Base-by-base conservation (phyloP, 2,329 filamentous ascomycete genomes). In the Fusarium setosum region DNA sequence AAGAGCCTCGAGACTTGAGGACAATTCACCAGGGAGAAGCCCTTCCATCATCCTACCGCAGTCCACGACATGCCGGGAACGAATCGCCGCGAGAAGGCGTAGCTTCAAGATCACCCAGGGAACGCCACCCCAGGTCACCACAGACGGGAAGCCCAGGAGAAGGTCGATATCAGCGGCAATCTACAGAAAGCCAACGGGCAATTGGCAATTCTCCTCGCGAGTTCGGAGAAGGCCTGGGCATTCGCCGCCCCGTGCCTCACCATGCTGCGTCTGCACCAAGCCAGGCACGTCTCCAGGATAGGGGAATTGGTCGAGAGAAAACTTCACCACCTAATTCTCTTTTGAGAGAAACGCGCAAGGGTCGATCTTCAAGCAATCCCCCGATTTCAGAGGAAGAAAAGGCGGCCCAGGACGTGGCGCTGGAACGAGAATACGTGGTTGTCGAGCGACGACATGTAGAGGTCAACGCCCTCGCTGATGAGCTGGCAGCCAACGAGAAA, bases 391-490 rank as follows among this genome's bases (percentile, higher is more conserved):
- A 91, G 65, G 88, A 89, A 59, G 90, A 91, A 72, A 87, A 83
- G 74, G 91, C 90, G 4, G 93, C 92, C 4, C 92, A 97, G 71
- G 95, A 98, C 66, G 89, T 96, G 47, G 92, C 92, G 1, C 92
- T 97, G 70, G 94, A 97, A 75, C 89, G 95, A 67, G 96, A 98
- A 68, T 99, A 98, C 72, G 95, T 99, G 18, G 85, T 98, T 23
- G 93, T 99, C 12, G 96, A 99, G 80, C 97, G 97, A 81, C 90
- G 91, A 67, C 92, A 94, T 18, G 94, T 99, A 11, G 95, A 98
- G 77, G 95, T 99, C 49, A 98, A 99, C 76, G 96, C 96, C 4
- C 91, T 99, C 72, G 96, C 96, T 20, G 96, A 99, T 77, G 95
- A 98, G 78, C 83, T 99, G 74, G 94, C 93, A 41, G 92, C 94